Base-by-base conservation (phyloP, 2,329 filamentous ascomycete species). In the Trichoderma simmonsii region DNA sequence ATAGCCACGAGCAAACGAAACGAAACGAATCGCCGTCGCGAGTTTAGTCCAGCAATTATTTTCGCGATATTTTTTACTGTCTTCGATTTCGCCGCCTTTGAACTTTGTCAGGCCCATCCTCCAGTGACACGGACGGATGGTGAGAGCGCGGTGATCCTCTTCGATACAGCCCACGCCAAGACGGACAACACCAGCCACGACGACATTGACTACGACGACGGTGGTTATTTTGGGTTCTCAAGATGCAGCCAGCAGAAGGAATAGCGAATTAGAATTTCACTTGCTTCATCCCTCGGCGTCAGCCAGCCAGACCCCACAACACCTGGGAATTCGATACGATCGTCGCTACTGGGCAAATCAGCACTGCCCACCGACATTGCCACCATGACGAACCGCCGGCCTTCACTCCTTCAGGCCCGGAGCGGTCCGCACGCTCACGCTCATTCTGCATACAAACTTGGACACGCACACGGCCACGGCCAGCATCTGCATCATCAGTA, bases 361-460 rank as follows among this genome's bases (percentile, higher is more conserved):
- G 73, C 76, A 77, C 77, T 75, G 75, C 76, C 76, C 76, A 72
- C 74, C 75, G 65, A 72, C 51, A 72, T 75, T 73, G 66, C 73
- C 70, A 75, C 73, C 74, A 82, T 81, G 81, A 80, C 80, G 78
- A 80, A 78, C 75, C 78, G 73, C 75, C 75, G 77, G 80, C 75
- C 81, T 82, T 81, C 80, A 80, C 79, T 81, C 80, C 75, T 78
- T 80, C 80, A 81, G 79, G 76, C 78, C 78, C 64, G 64, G n/a
- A 76, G 75, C 59, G 75, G 74, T 66, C 73, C 76, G 61, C 74
- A 76, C 64, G 74, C 75, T 36, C 77, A 80, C 72, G 67, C 76
- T 75, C 78, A 78, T 72, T 75, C 74, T 28, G 48, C 54, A 39
- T 66, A 59, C 60, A 67, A 65, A 65, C 70, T 48, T 36, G 54